phyloP scores from a whole-genome alignment of 228 moss, liverwort and hornwort species.

The Sphagnum fallax region DNA sequence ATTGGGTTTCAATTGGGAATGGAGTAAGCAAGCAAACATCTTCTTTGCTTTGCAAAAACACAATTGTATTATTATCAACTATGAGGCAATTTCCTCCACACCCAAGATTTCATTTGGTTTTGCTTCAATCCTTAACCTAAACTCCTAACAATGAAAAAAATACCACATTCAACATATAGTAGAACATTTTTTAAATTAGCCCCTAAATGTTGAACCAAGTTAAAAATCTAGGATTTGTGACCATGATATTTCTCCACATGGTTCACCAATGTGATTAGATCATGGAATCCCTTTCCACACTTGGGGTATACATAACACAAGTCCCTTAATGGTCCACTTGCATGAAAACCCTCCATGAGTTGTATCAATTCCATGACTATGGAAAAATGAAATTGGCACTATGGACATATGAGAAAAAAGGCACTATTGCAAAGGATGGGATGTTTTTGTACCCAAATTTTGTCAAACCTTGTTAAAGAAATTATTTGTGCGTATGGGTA shows the following conservation, averaged over 20 bases:
- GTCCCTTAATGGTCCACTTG: slow-evolving; percentile 30
- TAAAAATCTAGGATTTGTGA: slow-evolving; percentile 36
- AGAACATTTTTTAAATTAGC: too few relatives aligned
- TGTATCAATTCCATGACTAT: slow-evolving; percentile 57
- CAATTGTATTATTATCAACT: too few relatives aligned
- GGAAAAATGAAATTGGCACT: slow-evolving; percentile 53
- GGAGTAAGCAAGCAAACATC: too few relatives aligned
- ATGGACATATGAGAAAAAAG: too few relatives aligned
- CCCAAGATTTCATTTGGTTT: too few relatives aligned
- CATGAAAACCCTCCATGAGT: slow-evolving; percentile 68
- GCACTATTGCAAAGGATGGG: slow-evolving; percentile 3
- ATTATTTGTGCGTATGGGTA: slow-evolving; percentile 9
- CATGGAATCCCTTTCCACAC: slow-evolving; percentile 66
- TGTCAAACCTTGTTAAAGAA: slow-evolving; percentile 30
- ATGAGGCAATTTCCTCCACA: too few relatives aligned
- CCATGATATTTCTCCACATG: slow-evolving; percentile 78
- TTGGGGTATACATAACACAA: slow-evolving; percentile 76
- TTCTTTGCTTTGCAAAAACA: too few relatives aligned
- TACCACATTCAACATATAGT: too few relatives aligned
- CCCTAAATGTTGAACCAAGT: neutral
- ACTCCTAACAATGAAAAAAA: too few relatives aligned
- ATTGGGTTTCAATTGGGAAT: too few relatives aligned
- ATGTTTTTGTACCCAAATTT: slow-evolving; percentile 4
- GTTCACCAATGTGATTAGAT: slow-evolving; percentile 68
- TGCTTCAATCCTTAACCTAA: too few relatives aligned